Conservation (phyloP, 345 rosid species). For the Eutrema heterophyllum region DNA sequence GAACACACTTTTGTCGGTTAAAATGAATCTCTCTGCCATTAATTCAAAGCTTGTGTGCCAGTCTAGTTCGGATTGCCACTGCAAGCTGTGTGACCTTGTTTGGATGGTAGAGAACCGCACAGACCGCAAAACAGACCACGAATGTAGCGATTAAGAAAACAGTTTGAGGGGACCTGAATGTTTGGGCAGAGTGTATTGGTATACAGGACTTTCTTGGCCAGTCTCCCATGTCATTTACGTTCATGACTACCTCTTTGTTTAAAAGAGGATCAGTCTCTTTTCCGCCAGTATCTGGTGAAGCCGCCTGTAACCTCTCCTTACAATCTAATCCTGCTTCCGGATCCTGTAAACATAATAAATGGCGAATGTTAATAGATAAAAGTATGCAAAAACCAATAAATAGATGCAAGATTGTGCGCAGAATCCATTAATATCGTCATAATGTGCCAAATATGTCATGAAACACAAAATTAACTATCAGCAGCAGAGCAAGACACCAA, state of each 20-base stretch:
- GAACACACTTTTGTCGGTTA: not conserved
- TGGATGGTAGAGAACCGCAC: conserved; percentile 73
- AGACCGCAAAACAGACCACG: conserved; percentile 64
- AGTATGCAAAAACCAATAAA: not conserved
- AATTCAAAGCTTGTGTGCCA: conserved; percentile 28
- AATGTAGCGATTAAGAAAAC: conserved; percentile 36
- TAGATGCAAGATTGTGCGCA: not conserved
- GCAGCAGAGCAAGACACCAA: conserved; percentile 2
- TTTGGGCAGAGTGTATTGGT: conserved; percentile 25
- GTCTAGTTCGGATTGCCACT: conserved; percentile 57
- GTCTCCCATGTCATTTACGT: conserved; percentile 36
- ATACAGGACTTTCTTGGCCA: conserved; percentile 42
- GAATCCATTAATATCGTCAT: not conserved
- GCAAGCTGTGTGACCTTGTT: conserved; percentile 61
- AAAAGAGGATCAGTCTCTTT: conserved; percentile 49
- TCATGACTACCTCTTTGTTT: conserved; percentile 47
- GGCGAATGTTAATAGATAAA: not conserved
- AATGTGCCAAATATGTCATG: not conserved
- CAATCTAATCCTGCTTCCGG: conserved; percentile 29
- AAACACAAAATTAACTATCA: not conserved
- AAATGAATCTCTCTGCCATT: not conserved
- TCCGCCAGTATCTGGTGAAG: conserved; percentile 18
- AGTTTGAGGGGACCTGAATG: conserved; percentile 44
- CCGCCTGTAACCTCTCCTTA: conserved; percentile 12
- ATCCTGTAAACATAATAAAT: conserved; percentile 39